Evolutionary conservation across 345 rosid species (phyloP), one percentile per base, ranked within the genome.

Genomic region (Populus euphratica): DNA sequence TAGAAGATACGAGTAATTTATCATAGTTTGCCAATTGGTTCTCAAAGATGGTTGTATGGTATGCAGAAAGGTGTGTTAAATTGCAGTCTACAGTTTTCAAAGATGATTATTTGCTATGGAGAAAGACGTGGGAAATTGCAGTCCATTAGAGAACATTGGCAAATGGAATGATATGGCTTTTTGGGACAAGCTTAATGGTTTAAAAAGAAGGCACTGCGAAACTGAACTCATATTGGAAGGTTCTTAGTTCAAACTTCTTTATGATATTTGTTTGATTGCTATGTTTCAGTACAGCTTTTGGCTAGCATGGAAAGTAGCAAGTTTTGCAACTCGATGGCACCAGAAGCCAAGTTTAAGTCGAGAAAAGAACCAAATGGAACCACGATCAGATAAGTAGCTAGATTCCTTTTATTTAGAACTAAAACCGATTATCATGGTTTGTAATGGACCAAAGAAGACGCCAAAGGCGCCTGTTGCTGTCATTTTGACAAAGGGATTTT

Each of bases 91-190:
- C 50, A 8, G 74, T n/a, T 71, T 50, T 29, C 62, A 18, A 3
- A 52, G 44, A 72, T 72, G 14, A 11, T n/a, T 21, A 54, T 5
- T 11, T 72, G 27, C 20, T 54, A 8, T 2, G 10, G 47, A 16
- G 47, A 54, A 27, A 52, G 75, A 35, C 21, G 59, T 49, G 54
- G 1, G 62, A 21, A 54, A 54, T 21, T 21, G 25, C 62, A 21
- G 62, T 9, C 62, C 27, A 35, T 70, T 41, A 79, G 73, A 73
- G 76, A 80, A 74, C 81, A 69, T 47, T 69, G 63, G 78, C 59
- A 77, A 50, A 75, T 80, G 80, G 56, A 47, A 54, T 74, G 69
- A 38, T 68, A 33, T 71, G 77, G 81, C 79, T 75, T 71, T 72
- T 29, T 23, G 77, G 76, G 80, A 75, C 78, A 72, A 80, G 70